Conservation (phyloP, 2,329 filamentous ascomycete genomes). For the Arthrobotrys megalospora region DNA sequence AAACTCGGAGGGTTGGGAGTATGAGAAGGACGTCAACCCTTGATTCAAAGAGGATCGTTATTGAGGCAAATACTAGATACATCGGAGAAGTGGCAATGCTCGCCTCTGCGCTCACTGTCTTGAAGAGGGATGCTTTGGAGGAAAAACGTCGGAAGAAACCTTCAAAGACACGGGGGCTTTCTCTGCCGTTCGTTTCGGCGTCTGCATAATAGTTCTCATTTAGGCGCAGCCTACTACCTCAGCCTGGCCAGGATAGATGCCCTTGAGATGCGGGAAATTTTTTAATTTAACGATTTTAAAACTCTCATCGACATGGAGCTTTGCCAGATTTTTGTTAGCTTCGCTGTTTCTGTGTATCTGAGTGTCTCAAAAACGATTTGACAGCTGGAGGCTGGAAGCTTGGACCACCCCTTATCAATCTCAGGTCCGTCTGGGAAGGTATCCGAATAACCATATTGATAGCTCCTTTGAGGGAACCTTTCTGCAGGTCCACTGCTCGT, state of each 20-base stretch:
- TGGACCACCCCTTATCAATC: conserved; percentile 7
- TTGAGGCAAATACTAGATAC: conserved; percentile 50
- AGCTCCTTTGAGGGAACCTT: no score
- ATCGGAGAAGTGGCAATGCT: conserved; percentile 54
- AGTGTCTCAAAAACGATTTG: conserved; percentile 10
- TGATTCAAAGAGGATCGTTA: conserved; percentile 48
- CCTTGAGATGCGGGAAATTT: conserved; percentile 25
- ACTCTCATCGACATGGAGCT: conserved; percentile 19
- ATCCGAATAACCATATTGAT: no score
- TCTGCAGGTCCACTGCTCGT: no score
- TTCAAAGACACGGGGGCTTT: background rate
- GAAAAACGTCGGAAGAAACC: conserved; percentile 46
- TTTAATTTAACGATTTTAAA: conserved; percentile 37
- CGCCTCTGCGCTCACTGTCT: conserved; percentile 45
- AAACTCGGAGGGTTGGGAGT: conserved; percentile 47
- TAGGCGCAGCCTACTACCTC: background rate
- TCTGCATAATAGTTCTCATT: background rate
- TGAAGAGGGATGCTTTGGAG: conserved; percentile 55
- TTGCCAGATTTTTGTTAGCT: background rate
- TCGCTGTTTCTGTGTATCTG: background rate
- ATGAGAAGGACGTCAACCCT: conserved; percentile 48
- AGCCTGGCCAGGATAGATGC: background rate
- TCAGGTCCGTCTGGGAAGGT: no score
- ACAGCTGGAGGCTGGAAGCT: background rate
- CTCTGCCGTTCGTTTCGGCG: conserved; percentile 15